Evolutionary conservation across 768 basidiomycete species (phyloP), one percentile per base, ranked within the genome.

Genomic region (Trametes coccinea): DNA sequence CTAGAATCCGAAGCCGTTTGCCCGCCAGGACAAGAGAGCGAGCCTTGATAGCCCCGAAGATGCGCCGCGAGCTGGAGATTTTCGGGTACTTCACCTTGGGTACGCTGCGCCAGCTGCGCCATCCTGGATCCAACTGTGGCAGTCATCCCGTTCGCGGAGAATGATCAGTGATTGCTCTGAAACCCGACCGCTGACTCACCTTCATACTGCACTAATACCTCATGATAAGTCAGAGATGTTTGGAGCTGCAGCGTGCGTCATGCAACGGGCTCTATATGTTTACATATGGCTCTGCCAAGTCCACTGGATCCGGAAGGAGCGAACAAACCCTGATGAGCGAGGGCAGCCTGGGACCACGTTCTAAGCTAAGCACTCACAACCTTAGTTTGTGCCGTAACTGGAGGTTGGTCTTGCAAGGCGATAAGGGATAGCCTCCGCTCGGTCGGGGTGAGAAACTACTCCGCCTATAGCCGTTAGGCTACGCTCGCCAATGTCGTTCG

Each of bases 341-440:
- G 48, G 11, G 30, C 13, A 33, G 5, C 30, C 50, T 31, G 10
- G 5, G 27, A 40, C n/a, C 57, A 59, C 57, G 57, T 59, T 59
- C 57, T 40, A 45, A 37, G 41, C 57, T 59, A 44, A 59, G 49
- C 43, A n/a, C 57, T 22, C 29, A 33, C 41, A 22, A 59, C 30
- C 49, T 29, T 14, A 16, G 31, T 7, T 29, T 5, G 31, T 59
- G 57, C 57, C 57, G 49, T 59, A 59, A 59, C 2, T n/a, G 29
- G 2, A 17, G 29, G 4, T 1, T 29, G 40, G 40, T 8, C 51
- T 33, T 8, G n/a, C 22, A 31, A 27, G 49, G 43, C 41, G 57
- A 59, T 59, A 59, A 59, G 57, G 34, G 8, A 59, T 51, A 59
- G 57, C 57, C 57, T 59, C 57, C 57, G 57, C 13, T 27, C 7